These are phyloP conservation scores for Cyclotella sp. DNA, from an alignment of 108 stramenopile species.

Conservation along the genomic window DNA sequence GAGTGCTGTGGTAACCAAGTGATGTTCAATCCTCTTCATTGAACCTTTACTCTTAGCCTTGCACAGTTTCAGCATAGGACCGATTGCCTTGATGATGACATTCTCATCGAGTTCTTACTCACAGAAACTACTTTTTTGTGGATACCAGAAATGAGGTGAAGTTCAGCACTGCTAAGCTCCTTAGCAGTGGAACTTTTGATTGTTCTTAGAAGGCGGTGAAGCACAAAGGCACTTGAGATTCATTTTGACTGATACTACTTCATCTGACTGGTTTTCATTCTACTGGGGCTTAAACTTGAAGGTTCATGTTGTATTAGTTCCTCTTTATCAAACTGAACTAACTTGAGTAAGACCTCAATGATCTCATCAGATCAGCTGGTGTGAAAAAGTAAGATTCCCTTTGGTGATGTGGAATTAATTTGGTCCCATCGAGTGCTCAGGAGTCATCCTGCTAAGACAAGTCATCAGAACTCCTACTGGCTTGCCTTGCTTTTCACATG, in stretches of 20 bases:
- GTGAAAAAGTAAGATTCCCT: too few relatives aligned
- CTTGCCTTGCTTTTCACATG: too few relatives aligned
- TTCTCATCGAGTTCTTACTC: neutral
- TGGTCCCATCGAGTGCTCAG: too few relatives aligned
- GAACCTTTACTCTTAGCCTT: neutral
- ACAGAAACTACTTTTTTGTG: neutral
- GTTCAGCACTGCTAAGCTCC: neutral
- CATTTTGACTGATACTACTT: neutral
- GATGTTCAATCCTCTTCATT: too few relatives aligned
- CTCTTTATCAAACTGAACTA: neutral
- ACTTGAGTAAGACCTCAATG: neutral
- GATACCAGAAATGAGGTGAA: neutral
- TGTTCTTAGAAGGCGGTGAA: neutral
- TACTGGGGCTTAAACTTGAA: slow-evolving; percentile 3
- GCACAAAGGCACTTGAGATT: neutral
- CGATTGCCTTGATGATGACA: neutral
- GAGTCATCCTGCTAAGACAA: too few relatives aligned
- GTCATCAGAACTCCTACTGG: too few relatives aligned
- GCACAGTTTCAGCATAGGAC: slow-evolving; percentile 10
- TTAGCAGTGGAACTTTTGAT: neutral
- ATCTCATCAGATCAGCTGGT: too few relatives aligned
- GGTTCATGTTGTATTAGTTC: slow-evolving; percentile 1
- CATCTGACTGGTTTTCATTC: neutral
- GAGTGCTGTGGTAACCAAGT: neutral
- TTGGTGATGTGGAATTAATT: too few relatives aligned